Base-by-base conservation (phyloP, 2,329 filamentous ascomycete genomes). In the Clathrospora elynae region DNA sequence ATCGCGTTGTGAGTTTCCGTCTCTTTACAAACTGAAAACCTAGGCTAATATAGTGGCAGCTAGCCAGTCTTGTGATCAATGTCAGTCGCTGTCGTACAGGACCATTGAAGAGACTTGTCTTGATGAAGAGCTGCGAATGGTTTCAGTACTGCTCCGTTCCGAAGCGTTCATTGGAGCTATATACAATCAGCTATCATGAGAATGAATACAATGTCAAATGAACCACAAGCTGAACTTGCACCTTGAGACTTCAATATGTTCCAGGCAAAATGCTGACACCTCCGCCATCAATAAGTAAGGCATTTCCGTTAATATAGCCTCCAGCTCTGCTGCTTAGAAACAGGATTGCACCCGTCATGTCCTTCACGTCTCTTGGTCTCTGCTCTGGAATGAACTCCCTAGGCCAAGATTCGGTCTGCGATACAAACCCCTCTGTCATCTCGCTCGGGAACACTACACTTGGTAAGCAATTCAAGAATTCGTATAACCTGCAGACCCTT, bases 261-360 rank as follows among this genome's bases (percentile, higher is more conserved):
- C 48, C 42, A 6, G 19, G 38, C 13, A 51, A 36, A 4, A 56
- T 39, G 6, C 43, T 41, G 22, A 55, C 2, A 1, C 48, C 39
- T 1, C 56, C 56, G 0, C 56, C 56, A 25, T 59, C 52, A 6
- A 41, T 46, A 4, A 54, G 25, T 5, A 57, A 26, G 1, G 57
- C 34, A 10, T 40, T 22, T 0, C 56, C 53, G 5, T 57, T 73
- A 33, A 38, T 14, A 62, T 66, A 64, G 38, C 68, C 68, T 12
- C 73, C 73, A 3, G 73, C 73, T 51, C 68, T 66, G 49, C 68
- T 72, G 6, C 63, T 62, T 3, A 77, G 60, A 46, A 72, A 77
- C 13, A 77, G 29, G 3, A 76, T 58, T 3, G 70, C 62, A 0
- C 74, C 75, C 2, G 70, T 73, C 50, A 77, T 70, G 41, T 76